Evolutionary conservation across 495 filamentous ascomycete species (phyloP).

Genomic region (Evansstolkia leycettana): DNA sequence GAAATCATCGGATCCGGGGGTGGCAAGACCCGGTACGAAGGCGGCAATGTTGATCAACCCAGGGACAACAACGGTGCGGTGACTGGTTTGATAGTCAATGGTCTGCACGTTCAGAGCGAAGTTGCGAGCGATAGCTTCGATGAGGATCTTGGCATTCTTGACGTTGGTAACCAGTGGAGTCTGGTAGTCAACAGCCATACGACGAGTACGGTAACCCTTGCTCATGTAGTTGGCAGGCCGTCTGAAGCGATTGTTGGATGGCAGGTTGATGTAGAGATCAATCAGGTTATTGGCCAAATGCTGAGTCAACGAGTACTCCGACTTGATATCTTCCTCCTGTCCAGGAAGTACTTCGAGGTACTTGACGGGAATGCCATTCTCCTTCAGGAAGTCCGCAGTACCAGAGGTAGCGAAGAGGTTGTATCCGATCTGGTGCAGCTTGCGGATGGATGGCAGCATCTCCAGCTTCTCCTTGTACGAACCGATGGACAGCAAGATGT

Average conservation of each 20-base stretch:
- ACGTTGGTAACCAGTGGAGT: constrained; percentile 96
- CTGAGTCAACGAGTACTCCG: constrained; percentile 90
- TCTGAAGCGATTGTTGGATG: constrained; percentile 92
- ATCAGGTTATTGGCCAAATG: constrained; percentile 95
- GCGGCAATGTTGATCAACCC: constrained; percentile 71
- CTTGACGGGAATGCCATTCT: constrained; percentile 79
- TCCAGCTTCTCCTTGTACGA: constrained; percentile 96
- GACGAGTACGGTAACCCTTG: constrained; percentile 84
- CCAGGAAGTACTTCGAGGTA: constrained; percentile 75
- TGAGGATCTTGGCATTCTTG: constrained; percentile 95
- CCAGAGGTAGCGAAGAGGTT: constrained; percentile 93
- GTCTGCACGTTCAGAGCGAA: constrained; percentile 70
- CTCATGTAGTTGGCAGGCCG: constrained; percentile 97
- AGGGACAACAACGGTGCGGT: constrained; percentile 62
- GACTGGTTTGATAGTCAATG: constrained; percentile 82
- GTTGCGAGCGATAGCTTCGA: constrained; percentile 85
- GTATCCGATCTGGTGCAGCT: constrained; percentile 78
- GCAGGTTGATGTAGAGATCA: constrained; percentile 96
- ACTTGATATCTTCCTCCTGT: constrained; percentile 68
- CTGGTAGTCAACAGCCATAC: constrained; percentile 98
- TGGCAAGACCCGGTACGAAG: constrained; percentile 63
- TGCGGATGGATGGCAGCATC: constrained; percentile 84
- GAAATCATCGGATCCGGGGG: constrained; percentile 54
- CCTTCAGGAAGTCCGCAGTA: constrained; percentile 89
- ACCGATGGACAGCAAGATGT: constrained; percentile 90